Evolutionary conservation across 2,329 filamentous ascomycete species (phyloP).

Genomic region (Diaporthe capsici): DNA sequence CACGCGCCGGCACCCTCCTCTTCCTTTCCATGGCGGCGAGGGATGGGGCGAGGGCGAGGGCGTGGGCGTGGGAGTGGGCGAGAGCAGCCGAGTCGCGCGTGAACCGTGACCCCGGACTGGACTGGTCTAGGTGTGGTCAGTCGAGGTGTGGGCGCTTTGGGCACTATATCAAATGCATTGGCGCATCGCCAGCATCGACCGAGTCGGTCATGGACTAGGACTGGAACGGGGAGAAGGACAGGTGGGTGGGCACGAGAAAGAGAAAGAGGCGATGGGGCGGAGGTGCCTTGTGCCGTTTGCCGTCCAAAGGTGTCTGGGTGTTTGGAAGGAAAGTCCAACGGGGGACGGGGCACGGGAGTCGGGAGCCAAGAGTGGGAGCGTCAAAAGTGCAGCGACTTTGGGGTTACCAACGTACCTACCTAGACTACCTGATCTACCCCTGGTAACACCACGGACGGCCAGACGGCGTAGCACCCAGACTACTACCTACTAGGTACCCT

Average conservation of each 20-base stretch:
- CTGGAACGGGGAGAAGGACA: not conserved
- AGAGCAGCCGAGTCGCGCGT: not conserved
- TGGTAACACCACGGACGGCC: too few relatives aligned
- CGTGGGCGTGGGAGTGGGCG: not conserved
- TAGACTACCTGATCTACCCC: not conserved
- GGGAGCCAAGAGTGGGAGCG: constrained; percentile 1
- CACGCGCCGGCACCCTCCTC: constrained; percentile 74
- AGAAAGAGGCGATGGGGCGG: constrained; percentile 15
- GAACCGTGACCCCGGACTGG: constrained; percentile 7
- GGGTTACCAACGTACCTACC: not conserved
- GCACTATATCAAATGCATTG: constrained; percentile 37
- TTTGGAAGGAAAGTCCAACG: constrained; percentile 14
- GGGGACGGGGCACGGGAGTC: constrained; percentile 13
- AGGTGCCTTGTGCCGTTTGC: constrained; percentile 24
- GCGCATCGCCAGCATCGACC: constrained; percentile 33
- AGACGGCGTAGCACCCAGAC: too few relatives aligned
- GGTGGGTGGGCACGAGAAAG: not conserved
- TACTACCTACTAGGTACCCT: too few relatives aligned
- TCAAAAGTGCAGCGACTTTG: not conserved
- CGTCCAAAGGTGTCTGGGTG: not conserved
- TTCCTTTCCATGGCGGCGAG: constrained; percentile 71
- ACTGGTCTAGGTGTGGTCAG: not conserved
- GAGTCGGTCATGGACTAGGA: constrained; percentile 30
- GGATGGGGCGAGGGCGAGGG: not conserved
- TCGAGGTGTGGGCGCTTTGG: constrained; percentile 18